Evolutionary conservation across 352 stramenopile genomes (phyloP), one percentile per base, ranked within the genome.

Genomic region (Pythium brachiatum): DNA sequence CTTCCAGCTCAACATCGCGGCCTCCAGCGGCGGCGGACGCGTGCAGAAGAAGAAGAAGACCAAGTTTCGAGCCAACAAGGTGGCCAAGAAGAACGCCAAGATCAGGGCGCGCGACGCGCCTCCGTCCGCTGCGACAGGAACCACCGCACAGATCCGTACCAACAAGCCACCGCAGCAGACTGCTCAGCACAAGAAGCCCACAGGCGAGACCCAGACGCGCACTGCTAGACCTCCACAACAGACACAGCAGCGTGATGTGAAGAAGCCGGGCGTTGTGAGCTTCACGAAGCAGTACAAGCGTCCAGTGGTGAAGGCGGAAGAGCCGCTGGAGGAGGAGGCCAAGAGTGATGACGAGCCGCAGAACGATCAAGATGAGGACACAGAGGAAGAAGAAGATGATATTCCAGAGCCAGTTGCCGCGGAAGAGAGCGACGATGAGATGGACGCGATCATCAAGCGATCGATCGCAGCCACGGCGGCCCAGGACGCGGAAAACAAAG

Each of bases 1-100:
- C 64, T 93, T 93, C 69, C 83, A 82, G 72, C 78, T 94, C 54
- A 92, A 94, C 62, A 92, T 94, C 60, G 75, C 81, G 57, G 70
- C 82, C 26, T 86, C 79, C 13, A 70, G 70, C 32, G 68, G 69
- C 15, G 66, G 48, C 9, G 31, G 55, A 34, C 55, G 60, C 58
- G 60, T 57, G 41, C 20, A 67, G 64, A 90, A 68, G 54, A 73
- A 89, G 74, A 91, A 88, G 66, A 88, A 90, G 65, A 84, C 76
- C 51, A 86, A 74, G 12, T 94, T 94, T 64, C 83, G 83, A 20
- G 75, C 77, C 55, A 94, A 94, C 72, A 77, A 90, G 55, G 80
- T 78, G 26, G 81, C 78, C 18, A 84, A 79, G 53, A 76, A 79
- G 46, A 83, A 86, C 57, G 44, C 58, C 6, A 83, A 81, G 58